Evolutionary conservation across 441 rosid species (phyloP).

Genomic region (Arabidopsis lyrata): DNA sequence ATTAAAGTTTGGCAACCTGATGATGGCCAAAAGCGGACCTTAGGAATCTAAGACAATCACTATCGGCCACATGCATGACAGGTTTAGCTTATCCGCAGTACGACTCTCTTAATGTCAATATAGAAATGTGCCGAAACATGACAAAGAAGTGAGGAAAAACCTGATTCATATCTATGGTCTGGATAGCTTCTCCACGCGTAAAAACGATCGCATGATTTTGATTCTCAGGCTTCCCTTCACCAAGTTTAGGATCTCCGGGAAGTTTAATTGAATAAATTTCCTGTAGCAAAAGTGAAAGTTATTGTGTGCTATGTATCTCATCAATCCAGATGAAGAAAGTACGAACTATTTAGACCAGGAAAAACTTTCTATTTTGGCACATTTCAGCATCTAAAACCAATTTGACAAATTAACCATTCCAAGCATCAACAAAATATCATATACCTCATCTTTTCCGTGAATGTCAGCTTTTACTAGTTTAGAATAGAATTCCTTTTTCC

Average conservation of each 20-base stretch:
- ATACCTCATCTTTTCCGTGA: conserved; percentile 98
- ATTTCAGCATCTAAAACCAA: conserved; percentile 32
- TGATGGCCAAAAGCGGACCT: conserved; percentile 24
- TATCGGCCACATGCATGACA: conserved; percentile 30
- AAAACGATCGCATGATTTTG: conserved; percentile 92
- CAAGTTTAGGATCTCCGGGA: conserved; percentile 98
- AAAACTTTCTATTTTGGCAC: conserved; percentile 20
- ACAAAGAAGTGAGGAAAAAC: conserved; percentile 45
- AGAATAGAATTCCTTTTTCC: conserved; percentile 76
- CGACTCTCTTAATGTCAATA: conserved; percentile 14
- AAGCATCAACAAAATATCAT: conserved; percentile 26
- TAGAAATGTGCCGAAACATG: conserved; percentile 14
- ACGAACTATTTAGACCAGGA: conserved; percentile 13
- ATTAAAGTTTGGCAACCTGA: conserved; percentile 5
- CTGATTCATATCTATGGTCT: conserved; percentile 99
- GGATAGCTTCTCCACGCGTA: conserved; percentile 98
- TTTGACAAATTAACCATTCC: conserved; percentile 17
- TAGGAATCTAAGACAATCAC: conserved; percentile 23
- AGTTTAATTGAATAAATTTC: conserved; percentile 94
- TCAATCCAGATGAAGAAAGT: conserved; percentile 15
- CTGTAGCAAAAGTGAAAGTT: conserved; percentile 50
- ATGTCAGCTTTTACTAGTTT: conserved; percentile 97
- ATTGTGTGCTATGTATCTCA: conserved; percentile 9
- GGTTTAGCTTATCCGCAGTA: conserved; percentile 16
- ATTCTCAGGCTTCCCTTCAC: conserved; percentile 97